Evolutionary conservation across 2,329 filamentous ascomycete species (phyloP), one percentile per base, ranked within the genome.

Genomic region (Aspergillus japonicus): DNA sequence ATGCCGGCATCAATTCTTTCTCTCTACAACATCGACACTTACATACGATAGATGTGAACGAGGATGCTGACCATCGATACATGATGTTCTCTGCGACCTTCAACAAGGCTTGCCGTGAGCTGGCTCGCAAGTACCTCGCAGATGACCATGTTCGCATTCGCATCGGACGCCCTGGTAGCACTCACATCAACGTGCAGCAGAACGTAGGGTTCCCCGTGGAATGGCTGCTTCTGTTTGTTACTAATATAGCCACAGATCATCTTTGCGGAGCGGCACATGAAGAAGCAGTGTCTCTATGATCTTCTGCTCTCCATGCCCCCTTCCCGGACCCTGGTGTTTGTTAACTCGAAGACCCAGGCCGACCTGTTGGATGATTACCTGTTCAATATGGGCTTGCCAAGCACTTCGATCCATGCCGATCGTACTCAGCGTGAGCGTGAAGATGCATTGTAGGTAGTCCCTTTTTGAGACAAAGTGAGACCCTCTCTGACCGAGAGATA

Each of bases 61-160:
- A 90, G 58, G 92, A 89, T 68, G 85, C 81, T 6, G 86, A 89
- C 60, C 86, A 88, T 66, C 80, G 81, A 7, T 88, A 85, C 74
- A 83, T 96, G 77, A 89, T 99, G 80, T 98, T 98, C 75, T 96
- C 92, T 0, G 95, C 95, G 0, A 98, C 95, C 0, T 98, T 99
- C 76, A 91, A 93, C 47, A 92, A 90, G 78, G 80, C 80, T 0
- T 87, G 91, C 64, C 91, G 92, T 31, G 82, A 89, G 24, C 78
- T 98, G 14, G 94, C 93, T 11, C 87, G 86, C 60, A 82, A 89
- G 29, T 90, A 93, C 70, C 85, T 99, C 59, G 82, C 88, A 0
- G 81, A 85, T 11, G 86, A 91, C 47, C 87, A 92, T 69, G 82
- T 96, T 54, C 90, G 90, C 23, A 87, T 99, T 74, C 89, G 88